Percentiles rank a stretch among this genome's conserved stretches.
Evolutionary conservation across 1,284 basidiomycete genomes (phyloP).

Genomic region (Ceratorhiza oryzae-sativae): DNA sequence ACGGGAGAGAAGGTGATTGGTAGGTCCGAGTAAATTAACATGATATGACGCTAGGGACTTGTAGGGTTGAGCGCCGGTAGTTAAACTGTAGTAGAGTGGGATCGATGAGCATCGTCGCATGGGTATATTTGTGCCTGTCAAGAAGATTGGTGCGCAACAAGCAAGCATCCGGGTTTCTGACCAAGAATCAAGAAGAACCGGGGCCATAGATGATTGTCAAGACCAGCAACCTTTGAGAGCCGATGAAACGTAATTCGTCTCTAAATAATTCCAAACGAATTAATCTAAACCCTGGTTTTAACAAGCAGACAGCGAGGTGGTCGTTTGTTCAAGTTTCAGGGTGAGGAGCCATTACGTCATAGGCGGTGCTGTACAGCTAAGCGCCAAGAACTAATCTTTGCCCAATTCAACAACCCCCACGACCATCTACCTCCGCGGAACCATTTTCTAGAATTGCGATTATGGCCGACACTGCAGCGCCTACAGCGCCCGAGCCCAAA

Average conservation of each 20-base stretch:
- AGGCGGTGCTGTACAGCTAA: conserved; percentile 5
- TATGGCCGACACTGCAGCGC: conserved; percentile 8
- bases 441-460: neutral
- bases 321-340: neutral
- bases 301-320: neutral
- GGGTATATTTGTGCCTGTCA: neutral
- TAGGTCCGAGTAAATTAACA: neutral
- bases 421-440: neutral
- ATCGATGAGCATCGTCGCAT: neutral
- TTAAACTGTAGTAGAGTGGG: no score
- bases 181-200: neutral
- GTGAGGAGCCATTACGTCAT: conserved; percentile 1
- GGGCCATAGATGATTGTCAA: neutral
- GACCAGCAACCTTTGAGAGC: no score
- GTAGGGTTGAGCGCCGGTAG: neutral
- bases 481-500: conserved; percentile 29
- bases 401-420: conserved; percentile 2
- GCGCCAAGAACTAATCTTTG: neutral
- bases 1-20: neutral
- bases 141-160: neutral
- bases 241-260: no score
- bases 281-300: neutral
- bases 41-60: neutral
- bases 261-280: no score
- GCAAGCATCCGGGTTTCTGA: neutral